These are phyloP conservation scores for Aspergillus intermedius DNA, from an alignment of 2,329 filamentous ascomycete species.

Conservation along the genomic window DNA sequence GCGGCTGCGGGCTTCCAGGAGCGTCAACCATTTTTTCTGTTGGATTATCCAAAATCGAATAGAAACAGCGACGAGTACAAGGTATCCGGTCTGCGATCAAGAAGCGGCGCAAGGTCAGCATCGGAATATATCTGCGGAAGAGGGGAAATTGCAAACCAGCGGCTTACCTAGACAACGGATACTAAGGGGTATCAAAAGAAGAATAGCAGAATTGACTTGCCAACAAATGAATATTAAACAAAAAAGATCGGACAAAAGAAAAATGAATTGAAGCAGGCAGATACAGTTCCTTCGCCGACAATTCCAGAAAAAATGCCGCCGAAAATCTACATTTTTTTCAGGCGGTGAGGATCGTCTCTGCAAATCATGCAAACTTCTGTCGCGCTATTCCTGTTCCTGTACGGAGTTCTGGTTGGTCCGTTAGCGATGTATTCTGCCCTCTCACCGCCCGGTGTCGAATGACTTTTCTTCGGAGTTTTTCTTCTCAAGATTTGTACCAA, in stretches of 20 bases:
- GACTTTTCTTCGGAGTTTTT: slow-evolving; percentile 1
- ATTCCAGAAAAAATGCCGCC: background rate
- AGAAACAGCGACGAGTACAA: background rate
- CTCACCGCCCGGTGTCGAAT: background rate
- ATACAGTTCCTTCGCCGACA: background rate
- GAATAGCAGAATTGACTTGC: background rate
- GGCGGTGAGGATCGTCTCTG: slow-evolving; percentile 1
- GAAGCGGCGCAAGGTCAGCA: background rate
- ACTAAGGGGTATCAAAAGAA: background rate
- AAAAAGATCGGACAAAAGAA: background rate
- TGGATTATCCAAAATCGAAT: slow-evolving; percentile 2
- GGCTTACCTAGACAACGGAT: background rate
- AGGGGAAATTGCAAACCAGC: background rate
- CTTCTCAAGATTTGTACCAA: background rate
- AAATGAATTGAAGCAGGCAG: background rate
- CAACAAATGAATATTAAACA: background rate
- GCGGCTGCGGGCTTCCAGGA: slow-evolving; percentile 19
- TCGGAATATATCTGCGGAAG: too few species aligned
- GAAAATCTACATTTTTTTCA: slow-evolving; percentile 7
- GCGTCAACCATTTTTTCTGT: slow-evolving; percentile 25
- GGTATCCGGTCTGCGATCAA: background rate
- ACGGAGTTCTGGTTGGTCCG: slow-evolving; percentile 4
- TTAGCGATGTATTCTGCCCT: slow-evolving; percentile 13
- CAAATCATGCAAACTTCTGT: slow-evolving; percentile 9
- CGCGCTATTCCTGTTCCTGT: background rate